Percentiles rank a stretch among this genome's conserved stretches.
phyloP scores from a whole-genome alignment of 2,329 filamentous ascomycete species.

The Mycosphaerella arachidis region DNA sequence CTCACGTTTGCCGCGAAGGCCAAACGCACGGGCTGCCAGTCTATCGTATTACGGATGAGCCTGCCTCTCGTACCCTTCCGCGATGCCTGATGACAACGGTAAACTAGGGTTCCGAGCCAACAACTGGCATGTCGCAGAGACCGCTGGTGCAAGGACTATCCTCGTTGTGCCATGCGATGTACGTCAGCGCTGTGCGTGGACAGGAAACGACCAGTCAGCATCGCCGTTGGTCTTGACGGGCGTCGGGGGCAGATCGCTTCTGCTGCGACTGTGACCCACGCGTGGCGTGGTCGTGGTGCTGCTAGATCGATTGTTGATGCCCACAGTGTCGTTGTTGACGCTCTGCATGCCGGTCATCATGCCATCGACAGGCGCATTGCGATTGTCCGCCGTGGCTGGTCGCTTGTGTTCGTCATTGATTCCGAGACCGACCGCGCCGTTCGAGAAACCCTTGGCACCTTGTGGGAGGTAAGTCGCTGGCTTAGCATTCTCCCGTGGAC shows the following conservation, averaged over 20 bases:
- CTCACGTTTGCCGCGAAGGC: background rate
- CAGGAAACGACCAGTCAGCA: constrained; percentile 12
- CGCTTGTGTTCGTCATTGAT: constrained; percentile 17
- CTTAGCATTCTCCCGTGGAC: constrained; percentile 18
- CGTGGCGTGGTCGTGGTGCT: constrained; percentile 15
- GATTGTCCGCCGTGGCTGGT: constrained; percentile 17
- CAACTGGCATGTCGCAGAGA: background rate
- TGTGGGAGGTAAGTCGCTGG: constrained; percentile 24
- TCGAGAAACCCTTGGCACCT: constrained; percentile 14
- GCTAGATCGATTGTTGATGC: constrained; percentile 14
- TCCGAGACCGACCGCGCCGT: constrained; percentile 15
- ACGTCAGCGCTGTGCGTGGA: background rate
- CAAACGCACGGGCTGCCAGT: background rate
- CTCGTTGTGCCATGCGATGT: background rate
- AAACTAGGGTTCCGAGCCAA: background rate
- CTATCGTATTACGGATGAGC: background rate
- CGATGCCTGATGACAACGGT: background rate
- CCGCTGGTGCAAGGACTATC: background rate
- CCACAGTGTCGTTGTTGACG: constrained; percentile 4
- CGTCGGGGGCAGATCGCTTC: constrained; percentile 18
- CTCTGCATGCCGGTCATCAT: constrained; percentile 10
- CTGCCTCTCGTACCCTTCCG: background rate
- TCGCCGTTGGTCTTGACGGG: constrained; percentile 16
- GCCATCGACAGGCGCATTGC: constrained; percentile 7
- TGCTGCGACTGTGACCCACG: constrained; percentile 19